These are phyloP conservation scores for Pistacia integerrima DNA, from an alignment of 345 rosid species.

Conservation along the genomic window DNA sequence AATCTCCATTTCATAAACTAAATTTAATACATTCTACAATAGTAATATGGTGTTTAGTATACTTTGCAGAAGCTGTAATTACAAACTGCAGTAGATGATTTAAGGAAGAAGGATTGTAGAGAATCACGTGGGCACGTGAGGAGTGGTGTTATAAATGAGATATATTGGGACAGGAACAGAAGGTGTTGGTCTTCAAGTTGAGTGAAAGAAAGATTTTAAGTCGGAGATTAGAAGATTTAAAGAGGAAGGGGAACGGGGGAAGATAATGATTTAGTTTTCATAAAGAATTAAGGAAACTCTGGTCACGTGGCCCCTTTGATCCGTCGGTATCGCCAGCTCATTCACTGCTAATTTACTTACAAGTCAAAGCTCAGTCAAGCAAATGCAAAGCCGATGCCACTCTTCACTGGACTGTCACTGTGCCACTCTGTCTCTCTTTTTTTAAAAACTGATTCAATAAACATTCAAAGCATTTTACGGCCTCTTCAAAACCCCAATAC, in stretches of 20 bases:
- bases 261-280: neutral
- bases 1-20: too few relatives aligned
- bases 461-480: slow-evolving; percentile 5
- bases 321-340: slow-evolving; percentile 57
- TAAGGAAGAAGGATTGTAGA: too few relatives aligned
- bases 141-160: too few relatives aligned
- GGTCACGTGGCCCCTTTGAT: slow-evolving; percentile 46
- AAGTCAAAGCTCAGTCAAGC: slow-evolving; percentile 42
- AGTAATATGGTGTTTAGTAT: too few relatives aligned
- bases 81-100: too few relatives aligned
- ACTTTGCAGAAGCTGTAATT: too few relatives aligned
- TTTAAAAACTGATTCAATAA: neutral
- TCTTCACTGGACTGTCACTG: neutral
- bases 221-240: too few relatives aligned
- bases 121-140: too few relatives aligned
- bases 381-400: slow-evolving; percentile 11
- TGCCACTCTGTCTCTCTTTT: neutral
- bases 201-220: too few relatives aligned
- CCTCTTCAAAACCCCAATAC: slow-evolving; percentile 11
- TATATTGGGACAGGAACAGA: too few relatives aligned
- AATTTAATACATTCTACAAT: too few relatives aligned
- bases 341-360: slow-evolving; percentile 22
- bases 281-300: slow-evolving; percentile 7
- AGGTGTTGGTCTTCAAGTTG: too few relatives aligned
- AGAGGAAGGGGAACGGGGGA: neutral